These are phyloP conservation scores for Ramichloridium luteum DNA, from an alignment of 2,329 filamentous ascomycete genomes.

Conservation along the genomic window DNA sequence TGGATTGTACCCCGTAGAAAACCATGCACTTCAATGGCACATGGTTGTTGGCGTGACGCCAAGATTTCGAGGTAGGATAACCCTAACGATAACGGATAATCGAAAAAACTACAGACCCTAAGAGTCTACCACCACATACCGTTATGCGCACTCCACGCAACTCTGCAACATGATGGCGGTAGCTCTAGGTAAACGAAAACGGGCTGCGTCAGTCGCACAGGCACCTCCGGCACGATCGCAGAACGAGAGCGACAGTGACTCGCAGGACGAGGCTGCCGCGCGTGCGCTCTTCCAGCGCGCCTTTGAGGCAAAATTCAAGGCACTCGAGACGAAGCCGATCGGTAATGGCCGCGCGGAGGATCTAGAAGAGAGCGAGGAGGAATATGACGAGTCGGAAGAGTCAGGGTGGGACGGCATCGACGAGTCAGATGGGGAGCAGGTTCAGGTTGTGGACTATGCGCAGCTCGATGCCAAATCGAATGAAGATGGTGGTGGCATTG, in stretches of 20 bases:
- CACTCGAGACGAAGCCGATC: slow-evolving; percentile 29
- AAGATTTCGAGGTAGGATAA: too few species aligned
- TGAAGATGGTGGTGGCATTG: slow-evolving; percentile 2
- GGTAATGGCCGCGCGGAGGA: slow-evolving; percentile 20
- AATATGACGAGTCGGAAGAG: slow-evolving; percentile 25
- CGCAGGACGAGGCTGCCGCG: slow-evolving; percentile 35
- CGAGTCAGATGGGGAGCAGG: slow-evolving; percentile 28
- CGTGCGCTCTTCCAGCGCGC: slow-evolving; percentile 68
- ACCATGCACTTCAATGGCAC: too few species aligned
- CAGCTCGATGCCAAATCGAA: slow-evolving; percentile 24
- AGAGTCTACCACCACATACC: too few species aligned
- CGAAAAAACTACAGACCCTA: too few species aligned
- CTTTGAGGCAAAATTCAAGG: slow-evolving; percentile 81
- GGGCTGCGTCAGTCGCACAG: slow-evolving; percentile 23
- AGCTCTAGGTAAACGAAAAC: slow-evolving; percentile 36
- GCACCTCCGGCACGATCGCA: slow-evolving; percentile 3
- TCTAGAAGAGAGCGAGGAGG: slow-evolving; percentile 14
- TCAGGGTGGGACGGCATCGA: slow-evolving; percentile 54
- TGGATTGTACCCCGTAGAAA: too few species aligned
- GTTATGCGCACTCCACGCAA: too few species aligned
- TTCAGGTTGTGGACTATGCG: slow-evolving; percentile 33
- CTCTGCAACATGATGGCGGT: slow-evolving; percentile 30
- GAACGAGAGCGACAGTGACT: slow-evolving; percentile 7
- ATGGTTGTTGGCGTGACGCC: too few species aligned
- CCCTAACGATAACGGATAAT: too few species aligned